phyloP scores from a whole-genome alignment of 495 filamentous ascomycete genomes.

The Thermochaetoides thermophila region DNA sequence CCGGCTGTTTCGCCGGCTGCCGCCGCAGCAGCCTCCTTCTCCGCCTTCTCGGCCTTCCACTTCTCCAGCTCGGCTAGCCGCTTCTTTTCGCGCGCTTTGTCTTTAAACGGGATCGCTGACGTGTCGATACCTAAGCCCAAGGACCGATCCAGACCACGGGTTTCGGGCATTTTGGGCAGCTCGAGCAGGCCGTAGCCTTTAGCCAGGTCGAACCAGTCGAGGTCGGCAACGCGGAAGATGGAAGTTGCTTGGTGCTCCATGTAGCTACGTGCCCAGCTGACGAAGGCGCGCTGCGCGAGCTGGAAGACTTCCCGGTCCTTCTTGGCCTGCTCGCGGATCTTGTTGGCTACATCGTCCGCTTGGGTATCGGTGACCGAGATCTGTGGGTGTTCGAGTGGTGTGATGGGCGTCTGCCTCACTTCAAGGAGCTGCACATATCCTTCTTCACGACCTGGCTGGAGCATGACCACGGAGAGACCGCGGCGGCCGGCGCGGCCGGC shows the following conservation, averaged over 20 bases:
- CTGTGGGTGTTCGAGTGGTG: conserved; percentile 36
- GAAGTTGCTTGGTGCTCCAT: conserved; percentile 79
- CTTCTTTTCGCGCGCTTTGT: conserved; percentile 60
- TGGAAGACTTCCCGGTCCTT: conserved; percentile 75
- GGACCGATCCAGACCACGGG: conserved; percentile 54
- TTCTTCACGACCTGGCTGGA: conserved; percentile 71
- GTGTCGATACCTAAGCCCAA: conserved; percentile 79
- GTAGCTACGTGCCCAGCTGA: conserved; percentile 82
- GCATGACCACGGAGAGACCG: conserved; percentile 70
- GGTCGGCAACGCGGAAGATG: conserved; percentile 73
- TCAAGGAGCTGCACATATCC: conserved; percentile 81
- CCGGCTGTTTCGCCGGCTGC: conserved; percentile 24
- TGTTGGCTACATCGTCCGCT: conserved; percentile 33
- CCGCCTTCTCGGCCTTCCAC: conserved; percentile 16
- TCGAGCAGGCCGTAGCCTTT: conserved; percentile 66
- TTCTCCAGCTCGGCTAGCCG: conserved; percentile 36
- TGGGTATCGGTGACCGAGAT: conserved; percentile 40
- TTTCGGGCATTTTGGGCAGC: conserved; percentile 89
- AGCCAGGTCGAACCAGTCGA: conserved; percentile 73
- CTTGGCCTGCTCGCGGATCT: conserved; percentile 45
- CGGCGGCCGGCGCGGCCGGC: conserved; percentile 78
- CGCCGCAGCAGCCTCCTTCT: conserved; percentile 30
- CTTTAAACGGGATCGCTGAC: conserved; percentile 51
- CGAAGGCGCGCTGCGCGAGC: conserved; percentile 78
- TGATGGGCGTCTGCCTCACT: conserved; percentile 77